phyloP scores from a whole-genome alignment of 768 basidiomycete genomes.

The Coprinellus aureogranulatus region DNA sequence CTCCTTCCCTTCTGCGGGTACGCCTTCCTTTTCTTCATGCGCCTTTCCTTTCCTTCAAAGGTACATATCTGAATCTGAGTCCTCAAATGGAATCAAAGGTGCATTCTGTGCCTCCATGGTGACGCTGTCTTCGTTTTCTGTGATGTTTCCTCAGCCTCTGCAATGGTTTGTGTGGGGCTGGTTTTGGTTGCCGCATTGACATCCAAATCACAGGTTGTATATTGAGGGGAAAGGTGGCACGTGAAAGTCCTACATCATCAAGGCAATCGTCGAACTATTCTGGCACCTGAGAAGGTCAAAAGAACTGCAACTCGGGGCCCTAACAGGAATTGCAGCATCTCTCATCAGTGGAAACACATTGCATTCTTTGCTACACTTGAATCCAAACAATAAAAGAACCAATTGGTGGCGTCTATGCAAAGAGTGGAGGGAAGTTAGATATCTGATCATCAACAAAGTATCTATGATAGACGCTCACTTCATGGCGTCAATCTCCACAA shows the following conservation, averaged over 20 bases:
- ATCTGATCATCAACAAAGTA: not conserved
- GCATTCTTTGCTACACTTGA: not conserved
- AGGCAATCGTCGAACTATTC: not conserved
- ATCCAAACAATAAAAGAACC: not conserved
- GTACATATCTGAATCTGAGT: no score
- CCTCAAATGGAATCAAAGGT: no score
- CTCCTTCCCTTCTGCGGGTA: no score
- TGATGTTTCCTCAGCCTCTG: no score
- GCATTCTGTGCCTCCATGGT: no score
- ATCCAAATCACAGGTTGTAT: no score
- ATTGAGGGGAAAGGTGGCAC: not conserved
- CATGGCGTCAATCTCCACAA: not conserved
- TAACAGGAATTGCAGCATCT: not conserved
- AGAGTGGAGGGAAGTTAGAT: not conserved
- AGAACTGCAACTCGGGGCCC: not conserved
- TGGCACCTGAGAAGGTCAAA: not conserved
- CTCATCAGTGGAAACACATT: not conserved
- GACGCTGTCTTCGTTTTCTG: no score
- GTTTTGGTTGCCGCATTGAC: no score
- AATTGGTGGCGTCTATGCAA: not conserved
- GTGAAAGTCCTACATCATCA: not conserved
- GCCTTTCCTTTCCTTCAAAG: no score
- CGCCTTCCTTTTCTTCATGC: no score
- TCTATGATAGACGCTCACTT: conserved; percentile 1
- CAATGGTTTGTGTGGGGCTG: no score